Conservation (phyloP, 441 rosid genomes). For the Jatropha multifida region DNA sequence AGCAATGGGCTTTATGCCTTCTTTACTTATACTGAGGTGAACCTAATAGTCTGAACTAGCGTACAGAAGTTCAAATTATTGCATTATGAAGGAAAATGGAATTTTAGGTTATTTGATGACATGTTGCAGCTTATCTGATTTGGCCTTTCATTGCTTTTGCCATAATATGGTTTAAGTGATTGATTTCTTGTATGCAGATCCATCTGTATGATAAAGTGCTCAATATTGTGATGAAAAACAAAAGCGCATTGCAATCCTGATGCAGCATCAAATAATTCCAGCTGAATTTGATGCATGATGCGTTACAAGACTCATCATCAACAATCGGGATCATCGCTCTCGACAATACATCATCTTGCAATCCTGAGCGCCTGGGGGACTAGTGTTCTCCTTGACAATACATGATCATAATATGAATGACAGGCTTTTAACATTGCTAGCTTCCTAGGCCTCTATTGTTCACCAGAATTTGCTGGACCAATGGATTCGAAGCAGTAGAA, state of each 20-base stretch:
- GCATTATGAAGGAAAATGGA: not conserved
- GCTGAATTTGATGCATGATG: not conserved
- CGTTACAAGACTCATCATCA: not conserved
- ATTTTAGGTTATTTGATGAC: not conserved
- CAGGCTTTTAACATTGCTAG: not conserved
- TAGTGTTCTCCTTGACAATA: not conserved
- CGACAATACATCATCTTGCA: no score
- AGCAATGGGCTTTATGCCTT: not conserved
- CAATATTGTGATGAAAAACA: slow-evolving; percentile 4
- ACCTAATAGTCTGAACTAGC: not conserved
- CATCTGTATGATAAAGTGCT: not conserved
- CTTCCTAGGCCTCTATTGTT: not conserved
- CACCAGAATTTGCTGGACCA: not conserved
- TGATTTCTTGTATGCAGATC: slow-evolving; percentile 7
- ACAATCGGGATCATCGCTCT: not conserved
- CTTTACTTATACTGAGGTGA: not conserved
- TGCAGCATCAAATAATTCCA: not conserved
- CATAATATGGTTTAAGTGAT: not conserved
- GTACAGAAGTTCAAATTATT: not conserved
- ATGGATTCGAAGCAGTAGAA: not conserved
- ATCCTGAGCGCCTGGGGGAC: no score
- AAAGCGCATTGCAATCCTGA: not conserved
- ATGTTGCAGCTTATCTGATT: not conserved
- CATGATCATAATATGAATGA: not conserved
- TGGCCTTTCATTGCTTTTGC: not conserved